Evolutionary conservation across 1,284 basidiomycete genomes (phyloP), one percentile per base, ranked within the genome.

Genomic region (Xerocomus minutiporus): DNA sequence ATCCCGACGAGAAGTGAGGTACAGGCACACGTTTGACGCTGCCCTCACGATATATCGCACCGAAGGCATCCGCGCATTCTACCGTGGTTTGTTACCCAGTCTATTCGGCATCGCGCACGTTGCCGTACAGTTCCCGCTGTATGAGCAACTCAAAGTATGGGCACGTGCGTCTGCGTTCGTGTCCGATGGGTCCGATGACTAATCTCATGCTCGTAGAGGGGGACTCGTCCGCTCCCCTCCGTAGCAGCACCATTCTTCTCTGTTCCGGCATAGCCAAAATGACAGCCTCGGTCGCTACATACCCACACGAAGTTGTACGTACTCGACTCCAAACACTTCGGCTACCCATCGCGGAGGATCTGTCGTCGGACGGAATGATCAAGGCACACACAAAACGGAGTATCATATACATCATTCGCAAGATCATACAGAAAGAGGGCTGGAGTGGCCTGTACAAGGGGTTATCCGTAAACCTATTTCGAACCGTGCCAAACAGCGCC

Each of bases 51-150:
- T 97, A 58, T 96, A 93, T 70, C 82, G 83, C 36, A 81, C 80
- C 20, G 94, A 97, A 73, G 94, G 95, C 32, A 62, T 80, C 7
- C 73, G 79, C 25, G 93, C 93, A 0, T 97, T 97, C 71, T 97
- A 97, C 72, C 88, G 93, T 52, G 94, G 94, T 25, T 75, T 97
- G 39, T 65, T 94, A 12, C 94, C 94, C 26, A 93, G 88, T 64
- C 71, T 97, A 5, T 79, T 97, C 49, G 94, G 94, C 36, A 93
- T 97, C 50, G 72, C 83, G 4, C 94, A 97, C 65, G 93, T 97
- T 49, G 93, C 91, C 12, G 91, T 97, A 1, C 94, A 97, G 67
- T 97, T 97, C 62, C 94, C 94, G 17, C 73, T 97, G n/a, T 97
- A 97, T 65, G 94, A 97, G 66, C 81, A 88, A 61, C 79, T 95